These are phyloP conservation scores for Botrytis elliptica DNA, from an alignment of 2,329 filamentous ascomycete genomes.

Conservation along the genomic window DNA sequence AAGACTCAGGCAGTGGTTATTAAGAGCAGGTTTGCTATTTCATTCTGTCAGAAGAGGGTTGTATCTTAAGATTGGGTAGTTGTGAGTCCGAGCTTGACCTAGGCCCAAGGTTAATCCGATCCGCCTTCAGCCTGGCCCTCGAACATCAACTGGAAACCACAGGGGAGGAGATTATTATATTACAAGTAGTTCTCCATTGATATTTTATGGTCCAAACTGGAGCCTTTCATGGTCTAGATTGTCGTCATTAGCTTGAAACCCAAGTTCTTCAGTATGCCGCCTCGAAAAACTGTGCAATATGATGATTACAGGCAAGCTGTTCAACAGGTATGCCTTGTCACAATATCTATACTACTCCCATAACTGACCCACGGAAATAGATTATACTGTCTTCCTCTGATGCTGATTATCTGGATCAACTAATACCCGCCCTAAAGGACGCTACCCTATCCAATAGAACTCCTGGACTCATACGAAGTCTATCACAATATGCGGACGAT, in stretches of 20 bases:
- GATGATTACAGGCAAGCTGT: constrained; percentile 38
- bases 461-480: constrained; percentile 70
- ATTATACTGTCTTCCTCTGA: constrained; percentile 92
- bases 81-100: neutral
- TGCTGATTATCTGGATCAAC: constrained; percentile 89
- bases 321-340: constrained; percentile 33
- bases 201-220: neutral
- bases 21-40: neutral
- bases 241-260: neutral
- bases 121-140: constrained; percentile 11
- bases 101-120: neutral
- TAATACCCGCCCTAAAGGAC: constrained; percentile 93
- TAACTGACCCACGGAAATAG: constrained; percentile 46
- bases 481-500: constrained; percentile 79
- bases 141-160: neutral
- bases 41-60: neutral
- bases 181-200: neutral
- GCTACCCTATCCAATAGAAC: constrained; percentile 74
- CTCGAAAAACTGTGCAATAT: constrained; percentile 36
- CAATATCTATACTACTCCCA: neutral
- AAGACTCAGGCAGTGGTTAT: neutral
- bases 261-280: constrained; percentile 24
- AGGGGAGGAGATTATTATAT: neutral
- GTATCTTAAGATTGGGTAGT: neutral
- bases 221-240: neutral